Evolutionary conservation across 1,284 basidiomycete genomes (phyloP), one percentile per base, ranked within the genome.

Genomic region (Marasmius sp.): DNA sequence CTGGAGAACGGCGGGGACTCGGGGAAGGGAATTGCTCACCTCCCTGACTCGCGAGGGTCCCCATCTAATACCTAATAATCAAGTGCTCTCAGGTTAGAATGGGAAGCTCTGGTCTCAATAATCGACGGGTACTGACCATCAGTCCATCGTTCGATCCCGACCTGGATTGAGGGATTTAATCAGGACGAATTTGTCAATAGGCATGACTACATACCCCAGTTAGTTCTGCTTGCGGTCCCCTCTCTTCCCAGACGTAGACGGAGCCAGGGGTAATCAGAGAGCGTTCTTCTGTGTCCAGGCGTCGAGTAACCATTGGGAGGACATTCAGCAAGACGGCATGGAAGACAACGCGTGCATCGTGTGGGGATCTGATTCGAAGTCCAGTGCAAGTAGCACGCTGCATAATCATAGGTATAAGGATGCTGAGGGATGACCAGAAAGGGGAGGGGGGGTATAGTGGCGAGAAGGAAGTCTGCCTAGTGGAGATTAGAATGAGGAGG

Each of bases 191-290:
- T 38, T 38, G 45, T 47, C 56, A 41, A 37, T 37, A 7, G 34
- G 14, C 20, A 20, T 16, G 12, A 37, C 16, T 37, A 75, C 83
- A 73, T 74, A 92, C 91, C 74, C 91, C 80, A 73, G 85, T 83
- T 50, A 84, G 72, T 65, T 92, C 90, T 52, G 89, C 83, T 68
- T 88, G 87, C 47, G 89, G 86, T 10, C 87, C 89, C 62, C 88
- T 82, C 72, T 92, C 91, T 72, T 92, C 91, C 91, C 91, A 93
- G 47, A 93, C 88, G 68, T 91, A 93, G 34, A 91, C 86, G 61
- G 88, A 86, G 37, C 91, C 91, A 11, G 91, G 80, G 33, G 79
- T 70, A 59, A 89, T 88, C 54, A 81, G 70, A 41, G 83, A 77
- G 60, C 87, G 77, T 70, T 87, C 85, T 65, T 92, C 91, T 34